These are phyloP conservation scores for Scutellaria minor DNA, from an alignment of 257 asterid genomes.

Conservation along the genomic window DNA sequence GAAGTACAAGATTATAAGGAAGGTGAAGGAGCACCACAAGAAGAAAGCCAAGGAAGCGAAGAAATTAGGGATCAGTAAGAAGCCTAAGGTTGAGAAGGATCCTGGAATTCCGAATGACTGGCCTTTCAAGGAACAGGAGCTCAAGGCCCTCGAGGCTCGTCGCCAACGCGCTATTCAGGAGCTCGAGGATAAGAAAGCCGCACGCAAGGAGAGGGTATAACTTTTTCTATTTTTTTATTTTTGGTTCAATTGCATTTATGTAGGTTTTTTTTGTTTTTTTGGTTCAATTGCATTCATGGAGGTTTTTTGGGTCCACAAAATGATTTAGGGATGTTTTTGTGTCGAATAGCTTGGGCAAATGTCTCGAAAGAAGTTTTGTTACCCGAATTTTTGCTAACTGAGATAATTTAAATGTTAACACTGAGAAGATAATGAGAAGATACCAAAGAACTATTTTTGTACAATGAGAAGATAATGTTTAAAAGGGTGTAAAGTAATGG, in stretches of 20 bases:
- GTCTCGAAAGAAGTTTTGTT: too few species aligned
- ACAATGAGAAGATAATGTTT: too few species aligned
- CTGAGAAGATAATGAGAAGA: too few species aligned
- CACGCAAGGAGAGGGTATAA: constrained; percentile 89
- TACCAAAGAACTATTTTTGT: too few species aligned
- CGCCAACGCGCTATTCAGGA: constrained; percentile 77
- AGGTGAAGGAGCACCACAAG: constrained; percentile 91
- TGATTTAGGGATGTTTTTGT: too few species aligned
- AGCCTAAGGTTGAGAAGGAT: constrained; percentile 79
- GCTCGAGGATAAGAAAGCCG: constrained; percentile 83
- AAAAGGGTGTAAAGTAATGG: too few species aligned
- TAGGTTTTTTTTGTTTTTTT: neutral
- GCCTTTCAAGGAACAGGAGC: constrained; percentile 96
- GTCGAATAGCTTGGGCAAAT: too few species aligned
- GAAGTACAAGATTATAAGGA: constrained; percentile 79
- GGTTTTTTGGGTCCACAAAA: neutral
- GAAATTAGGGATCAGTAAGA: constrained; percentile 62
- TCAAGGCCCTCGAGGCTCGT: constrained; percentile 82
- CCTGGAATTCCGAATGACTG: constrained; percentile 94
- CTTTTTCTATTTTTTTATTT: neutral
- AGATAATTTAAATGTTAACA: too few species aligned
- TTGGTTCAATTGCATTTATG: neutral
- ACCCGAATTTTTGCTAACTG: too few species aligned
- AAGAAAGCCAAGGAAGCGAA: constrained; percentile 91
- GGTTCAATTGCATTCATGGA: neutral